Evolutionary conservation across 768 basidiomycete species (phyloP).

Genomic region (Lentinula detonsa): DNA sequence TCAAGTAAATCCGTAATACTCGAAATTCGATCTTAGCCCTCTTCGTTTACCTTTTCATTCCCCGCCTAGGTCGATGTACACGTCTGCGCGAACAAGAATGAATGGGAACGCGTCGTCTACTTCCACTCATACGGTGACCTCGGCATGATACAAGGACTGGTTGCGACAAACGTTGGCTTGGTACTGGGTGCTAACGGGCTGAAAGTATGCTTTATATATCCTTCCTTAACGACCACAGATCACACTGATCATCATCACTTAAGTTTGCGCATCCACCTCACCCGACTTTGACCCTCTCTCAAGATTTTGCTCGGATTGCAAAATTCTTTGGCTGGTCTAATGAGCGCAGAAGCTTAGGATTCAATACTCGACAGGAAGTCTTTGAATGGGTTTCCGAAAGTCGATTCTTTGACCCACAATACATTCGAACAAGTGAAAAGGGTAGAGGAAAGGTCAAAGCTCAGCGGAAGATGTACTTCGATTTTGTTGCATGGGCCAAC

Average conservation of each 20-base stretch:
- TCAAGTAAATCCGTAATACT: constrained; percentile 23
- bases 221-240: neutral
- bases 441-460: constrained; percentile 37
- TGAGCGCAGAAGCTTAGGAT: constrained; percentile 46
- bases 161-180: constrained; percentile 48
- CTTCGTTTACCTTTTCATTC: neutral
- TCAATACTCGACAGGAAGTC: constrained; percentile 42
- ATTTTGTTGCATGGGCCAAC: constrained; percentile 48
- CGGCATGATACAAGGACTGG: constrained; percentile 59
- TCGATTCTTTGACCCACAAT: constrained; percentile 42
- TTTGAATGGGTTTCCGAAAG: constrained; percentile 56
- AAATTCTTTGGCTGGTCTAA: constrained; percentile 53
- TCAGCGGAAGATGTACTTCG: constrained; percentile 51
- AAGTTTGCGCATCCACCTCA: constrained; percentile 34
- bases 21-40: no score
- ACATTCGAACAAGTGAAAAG: constrained; percentile 27
- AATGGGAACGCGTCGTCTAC: constrained; percentile 46
- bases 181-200: constrained; percentile 47
- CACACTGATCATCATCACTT: neutral
- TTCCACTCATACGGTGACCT: constrained; percentile 67
- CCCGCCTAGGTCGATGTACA: constrained; percentile 53
- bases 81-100: constrained; percentile 44
- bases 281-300: constrained; percentile 44
- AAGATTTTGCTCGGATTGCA: constrained; percentile 43
- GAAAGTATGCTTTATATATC: constrained; percentile 33